Percentiles rank a stretch among this genome's conserved stretches.
Conservation (phyloP, 352 stramenopile species). For the Globisporangium cystogenes region DNA sequence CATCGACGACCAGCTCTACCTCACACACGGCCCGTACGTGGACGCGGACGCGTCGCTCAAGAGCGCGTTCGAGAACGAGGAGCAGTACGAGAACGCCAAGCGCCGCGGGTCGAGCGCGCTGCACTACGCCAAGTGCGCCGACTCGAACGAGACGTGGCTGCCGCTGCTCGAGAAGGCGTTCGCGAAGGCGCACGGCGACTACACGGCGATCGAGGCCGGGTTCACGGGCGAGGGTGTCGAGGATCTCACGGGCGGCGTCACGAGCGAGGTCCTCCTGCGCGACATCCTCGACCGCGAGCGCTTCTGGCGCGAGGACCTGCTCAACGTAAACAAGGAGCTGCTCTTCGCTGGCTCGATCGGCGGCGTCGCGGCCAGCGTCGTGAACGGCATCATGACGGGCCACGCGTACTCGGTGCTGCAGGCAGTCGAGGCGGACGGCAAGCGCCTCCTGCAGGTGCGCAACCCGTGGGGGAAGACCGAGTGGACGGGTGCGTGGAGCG, state of each 20-base stretch:
- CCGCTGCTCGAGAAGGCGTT: slow-evolving; percentile 86
- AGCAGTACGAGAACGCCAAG: slow-evolving; percentile 20
- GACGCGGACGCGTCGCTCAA: slow-evolving; percentile 15
- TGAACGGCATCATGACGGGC: slow-evolving; percentile 32
- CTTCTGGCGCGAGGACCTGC: slow-evolving; percentile 32
- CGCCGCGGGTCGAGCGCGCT: slow-evolving; percentile 30
- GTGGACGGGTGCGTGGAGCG: slow-evolving; percentile 44
- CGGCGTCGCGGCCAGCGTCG: slow-evolving; percentile 2
- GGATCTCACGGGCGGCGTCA: slow-evolving; percentile 37
- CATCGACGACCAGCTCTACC: slow-evolving; percentile 37
- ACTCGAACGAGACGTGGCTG: slow-evolving; percentile 75
- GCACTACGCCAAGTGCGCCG: slow-evolving; percentile 31
- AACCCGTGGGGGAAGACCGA: slow-evolving; percentile 56
- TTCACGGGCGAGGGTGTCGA: slow-evolving; percentile 39
- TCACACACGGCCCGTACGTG: slow-evolving; percentile 21
- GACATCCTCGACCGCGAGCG: slow-evolving; percentile 32
- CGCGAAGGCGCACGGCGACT: slow-evolving; percentile 75
- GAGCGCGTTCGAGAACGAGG: slow-evolving; percentile 17
- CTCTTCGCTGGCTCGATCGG: slow-evolving; percentile 28
- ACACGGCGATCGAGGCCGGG: slow-evolving; percentile 55
- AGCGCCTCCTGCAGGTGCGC: slow-evolving; percentile 27
- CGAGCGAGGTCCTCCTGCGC: slow-evolving; percentile 21
- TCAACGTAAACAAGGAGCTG: slow-evolving; percentile 29
- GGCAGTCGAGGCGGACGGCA: slow-evolving; percentile 29
- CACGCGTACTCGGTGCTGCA: slow-evolving; percentile 58